phyloP scores from a whole-genome alignment of 345 rosid species.

The Erucastrum elatum region DNA sequence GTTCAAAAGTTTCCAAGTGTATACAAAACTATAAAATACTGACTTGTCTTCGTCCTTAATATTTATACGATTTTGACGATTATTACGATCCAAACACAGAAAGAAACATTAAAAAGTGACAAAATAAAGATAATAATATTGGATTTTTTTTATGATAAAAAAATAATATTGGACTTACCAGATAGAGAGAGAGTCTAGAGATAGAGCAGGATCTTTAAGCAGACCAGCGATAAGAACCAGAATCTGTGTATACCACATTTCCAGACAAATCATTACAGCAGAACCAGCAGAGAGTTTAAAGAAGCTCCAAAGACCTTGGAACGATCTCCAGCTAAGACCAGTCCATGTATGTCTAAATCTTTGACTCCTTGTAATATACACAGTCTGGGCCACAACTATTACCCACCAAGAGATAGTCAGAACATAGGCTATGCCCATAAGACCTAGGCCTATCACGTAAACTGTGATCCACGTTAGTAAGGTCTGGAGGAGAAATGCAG shows the following conservation, averaged over 20 bases:
- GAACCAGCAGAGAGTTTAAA: constrained; percentile 66
- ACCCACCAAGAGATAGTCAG: constrained; percentile 86
- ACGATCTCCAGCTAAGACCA: constrained; percentile 58
- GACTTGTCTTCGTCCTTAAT: background rate
- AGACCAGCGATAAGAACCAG: constrained; percentile 75
- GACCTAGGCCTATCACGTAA: constrained; percentile 42
- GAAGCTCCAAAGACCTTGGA: constrained; percentile 65
- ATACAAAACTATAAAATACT: background rate
- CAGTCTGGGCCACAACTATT: constrained; percentile 58
- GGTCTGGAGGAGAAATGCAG: constrained; percentile 47
- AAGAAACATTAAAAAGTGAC: background rate
- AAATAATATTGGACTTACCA: constrained; percentile 48
- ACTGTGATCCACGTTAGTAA: constrained; percentile 55
- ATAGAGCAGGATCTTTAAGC: constrained; percentile 60
- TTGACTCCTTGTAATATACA: constrained; percentile 48
- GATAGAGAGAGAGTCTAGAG: constrained; percentile 69
- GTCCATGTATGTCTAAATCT: constrained; percentile 63
- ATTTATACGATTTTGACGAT: background rate
- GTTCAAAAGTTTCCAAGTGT: background rate
- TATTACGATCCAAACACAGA: background rate
- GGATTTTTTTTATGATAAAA: no score
- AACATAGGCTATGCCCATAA: constrained; percentile 63
- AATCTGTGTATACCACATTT: constrained; percentile 78
- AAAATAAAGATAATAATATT: background rate
- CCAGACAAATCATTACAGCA: constrained; percentile 86